Conservation (phyloP, 176 grass and related monocot species). For the Musa itinerans region DNA sequence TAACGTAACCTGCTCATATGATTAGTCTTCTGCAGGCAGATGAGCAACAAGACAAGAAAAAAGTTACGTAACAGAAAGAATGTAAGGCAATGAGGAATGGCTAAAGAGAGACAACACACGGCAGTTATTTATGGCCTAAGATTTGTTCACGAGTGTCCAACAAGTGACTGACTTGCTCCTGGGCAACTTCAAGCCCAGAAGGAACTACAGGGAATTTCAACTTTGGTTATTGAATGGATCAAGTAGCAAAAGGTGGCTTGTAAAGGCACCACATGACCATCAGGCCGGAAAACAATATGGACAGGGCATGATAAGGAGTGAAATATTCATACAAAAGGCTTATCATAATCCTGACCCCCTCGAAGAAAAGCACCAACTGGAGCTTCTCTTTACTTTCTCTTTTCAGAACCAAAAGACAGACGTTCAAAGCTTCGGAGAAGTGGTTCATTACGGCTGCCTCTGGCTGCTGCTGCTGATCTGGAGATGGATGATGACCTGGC, state of each 20-base stretch:
- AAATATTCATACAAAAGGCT: too few species aligned
- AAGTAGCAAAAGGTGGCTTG: not conserved
- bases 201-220: not conserved
- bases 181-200: not conserved
- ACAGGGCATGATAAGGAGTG: too few species aligned
- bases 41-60: too few species aligned
- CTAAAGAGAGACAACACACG: too few species aligned
- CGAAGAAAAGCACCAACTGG: not conserved
- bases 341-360: not conserved
- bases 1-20: too few species aligned
- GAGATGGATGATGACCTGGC: constrained; percentile 49
- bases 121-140: too few species aligned
- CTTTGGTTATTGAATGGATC: not conserved
- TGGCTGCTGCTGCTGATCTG: constrained; percentile 40
- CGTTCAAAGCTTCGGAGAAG: constrained; percentile 53
- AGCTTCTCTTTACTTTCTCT: constrained; percentile 37
- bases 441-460: constrained; percentile 44
- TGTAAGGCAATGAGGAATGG: too few species aligned
- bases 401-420: constrained; percentile 40
- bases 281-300: not conserved
- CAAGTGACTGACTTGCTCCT: not conserved
- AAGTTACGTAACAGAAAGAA: too few species aligned
- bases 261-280: not conserved
- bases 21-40: too few species aligned
- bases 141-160: not conserved